phyloP scores from a whole-genome alignment of 306 rosid species.

The Quillaja saponaria region DNA sequence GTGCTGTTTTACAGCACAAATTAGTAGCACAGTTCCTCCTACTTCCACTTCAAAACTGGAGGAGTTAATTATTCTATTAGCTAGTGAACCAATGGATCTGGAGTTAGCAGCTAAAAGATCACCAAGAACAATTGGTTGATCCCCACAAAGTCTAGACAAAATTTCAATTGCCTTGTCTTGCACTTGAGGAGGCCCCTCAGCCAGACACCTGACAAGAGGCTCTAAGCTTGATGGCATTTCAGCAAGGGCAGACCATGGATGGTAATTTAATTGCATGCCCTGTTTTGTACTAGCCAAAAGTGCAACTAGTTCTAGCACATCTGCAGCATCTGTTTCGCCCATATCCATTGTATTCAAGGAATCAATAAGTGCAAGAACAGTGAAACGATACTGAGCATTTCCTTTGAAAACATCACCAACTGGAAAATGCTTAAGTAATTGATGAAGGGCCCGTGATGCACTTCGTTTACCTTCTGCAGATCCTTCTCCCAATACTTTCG shows the following conservation, averaged over 20 bases:
- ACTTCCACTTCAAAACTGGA: constrained; percentile 73
- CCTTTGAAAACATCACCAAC: constrained; percentile 69
- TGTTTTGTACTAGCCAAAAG: constrained; percentile 77
- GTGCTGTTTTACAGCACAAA: constrained; percentile 77
- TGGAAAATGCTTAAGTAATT: constrained; percentile 82
- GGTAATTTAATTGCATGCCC: constrained; percentile 50
- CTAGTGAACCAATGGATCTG: constrained; percentile 66
- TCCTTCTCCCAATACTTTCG: constrained; percentile 81
- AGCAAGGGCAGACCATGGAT: constrained; percentile 66
- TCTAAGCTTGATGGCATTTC: constrained; percentile 76
- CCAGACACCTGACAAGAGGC: constrained; percentile 68
- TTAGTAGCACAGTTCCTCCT: constrained; percentile 78
- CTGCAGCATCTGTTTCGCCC: constrained; percentile 68
- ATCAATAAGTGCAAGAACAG: constrained; percentile 77
- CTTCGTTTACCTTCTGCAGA: constrained; percentile 76
- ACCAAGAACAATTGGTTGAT: constrained; percentile 65
- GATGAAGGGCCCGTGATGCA: constrained; percentile 87
- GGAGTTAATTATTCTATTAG: constrained; percentile 73
- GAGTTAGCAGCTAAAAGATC: constrained; percentile 61
- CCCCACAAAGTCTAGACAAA: constrained; percentile 81
- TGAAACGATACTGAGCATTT: constrained; percentile 65
- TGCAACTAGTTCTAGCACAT: constrained; percentile 75
- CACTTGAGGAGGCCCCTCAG: constrained; percentile 74
- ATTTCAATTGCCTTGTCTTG: constrained; percentile 92
- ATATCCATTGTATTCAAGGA: constrained; percentile 62